Base-by-base conservation (phyloP, 2,329 filamentous ascomycete genomes). In the Acrodontium crateriforme region DNA sequence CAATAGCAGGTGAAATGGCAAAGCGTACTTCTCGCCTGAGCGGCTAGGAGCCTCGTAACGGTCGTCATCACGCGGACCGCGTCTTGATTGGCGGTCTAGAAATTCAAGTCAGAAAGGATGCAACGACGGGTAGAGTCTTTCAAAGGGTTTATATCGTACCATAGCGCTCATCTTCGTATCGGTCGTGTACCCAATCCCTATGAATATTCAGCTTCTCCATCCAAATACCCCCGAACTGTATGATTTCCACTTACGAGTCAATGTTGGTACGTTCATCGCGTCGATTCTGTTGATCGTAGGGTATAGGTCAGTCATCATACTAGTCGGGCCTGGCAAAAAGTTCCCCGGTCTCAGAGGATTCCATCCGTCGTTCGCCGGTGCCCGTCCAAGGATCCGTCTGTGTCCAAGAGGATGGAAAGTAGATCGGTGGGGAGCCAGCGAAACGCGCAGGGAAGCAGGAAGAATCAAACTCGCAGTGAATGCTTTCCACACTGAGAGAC, bases 131-230 rank as follows among this genome's bases (percentile, higher is more conserved):
- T 13, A 11, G n/a, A 11, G 12, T 13, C 14, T 5, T 20, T 17
- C 10, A 13, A 14, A 15, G 18, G 27, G 23, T 14, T 9, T 9
- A 9, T 9, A 12, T 31, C 24, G 11, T 30, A 21, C 10, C 44
- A 33, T 44, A 42, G 24, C 43, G 39, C 27, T 50, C 43, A 29
- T 50, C 46, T 29, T 49, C 46, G 36, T 48, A 53, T 22, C 51
- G 49, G 20, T 52, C 49, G 25, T 94, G 85, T 44, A 93, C 82
- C 85, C 85, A 94, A 64, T 92, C 84, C 50, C 82, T 82, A 38
- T 22, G 6, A 35, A 29, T 20, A 17, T 24, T 46, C 39, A 45
- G 37, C 32, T 30, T 33, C n/a, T 29, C 14, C 29, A n/a, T 29
- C 18, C 25, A 24, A 25, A 5, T 31, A 21, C 20, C 24, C 19